phyloP scores from a whole-genome alignment of 495 filamentous ascomycete species.

The Cudoniella acicularis region DNA sequence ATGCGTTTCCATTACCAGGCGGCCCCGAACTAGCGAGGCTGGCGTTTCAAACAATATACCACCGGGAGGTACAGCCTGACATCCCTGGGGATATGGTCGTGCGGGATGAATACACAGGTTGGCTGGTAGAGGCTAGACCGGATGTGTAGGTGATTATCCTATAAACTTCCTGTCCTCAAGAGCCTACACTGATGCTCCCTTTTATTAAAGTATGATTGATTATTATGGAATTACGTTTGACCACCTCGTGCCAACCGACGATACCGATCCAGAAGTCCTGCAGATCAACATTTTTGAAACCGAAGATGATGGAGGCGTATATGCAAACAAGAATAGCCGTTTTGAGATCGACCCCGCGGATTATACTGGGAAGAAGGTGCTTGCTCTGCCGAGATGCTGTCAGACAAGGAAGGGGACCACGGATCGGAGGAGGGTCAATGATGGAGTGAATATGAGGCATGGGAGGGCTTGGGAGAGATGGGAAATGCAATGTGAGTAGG shows the following conservation, averaged over 20 bases:
- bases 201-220: constrained; percentile 31
- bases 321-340: constrained; percentile 20
- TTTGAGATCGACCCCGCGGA: constrained; percentile 26
- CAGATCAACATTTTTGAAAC: constrained; percentile 27
- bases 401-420: constrained; percentile 24
- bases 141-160: constrained; percentile 8
- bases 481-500: too few relatives aligned
- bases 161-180: constrained; percentile 2
- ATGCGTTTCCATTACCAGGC: constrained; percentile 26
- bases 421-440: constrained; percentile 19
- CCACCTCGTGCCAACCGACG: constrained; percentile 31
- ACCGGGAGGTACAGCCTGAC: constrained; percentile 20
- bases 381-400: constrained; percentile 26
- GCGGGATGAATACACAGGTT: constrained; percentile 31
- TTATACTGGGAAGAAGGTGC: constrained; percentile 28
- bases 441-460: neutral
- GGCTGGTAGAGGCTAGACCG: constrained; percentile 21
- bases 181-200: constrained; percentile 7
- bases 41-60: constrained; percentile 28
- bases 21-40: constrained; percentile 29
- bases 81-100: constrained; percentile 29
- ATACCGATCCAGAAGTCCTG: constrained; percentile 32
- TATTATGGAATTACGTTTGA: constrained; percentile 40
- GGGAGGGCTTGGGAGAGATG: neutral
- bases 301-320: constrained; percentile 21